Base-by-base conservation (phyloP, 1,284 basidiomycete genomes). In the Apiotrichum siamense region DNA sequence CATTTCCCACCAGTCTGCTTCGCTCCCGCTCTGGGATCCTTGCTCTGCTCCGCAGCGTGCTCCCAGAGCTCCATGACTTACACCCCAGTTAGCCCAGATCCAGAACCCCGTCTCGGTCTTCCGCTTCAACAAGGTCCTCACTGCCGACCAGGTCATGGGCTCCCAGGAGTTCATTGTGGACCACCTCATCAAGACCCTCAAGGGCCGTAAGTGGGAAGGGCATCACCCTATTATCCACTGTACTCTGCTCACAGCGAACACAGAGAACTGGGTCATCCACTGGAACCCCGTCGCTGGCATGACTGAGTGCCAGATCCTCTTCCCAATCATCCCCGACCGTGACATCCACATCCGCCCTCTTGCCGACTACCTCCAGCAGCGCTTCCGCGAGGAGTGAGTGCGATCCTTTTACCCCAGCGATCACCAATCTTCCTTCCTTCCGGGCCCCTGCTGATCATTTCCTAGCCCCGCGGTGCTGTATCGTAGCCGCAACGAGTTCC, bases 291-390 rank as follows among this genome's bases (percentile, higher is more conserved):
- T 20, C 12, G n/a, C n/a, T 17, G 41, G 32, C 29, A 20, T 6
- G 27, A 43, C 41, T 29, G 41, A 43, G 41, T 43, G 41, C 41
- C 27, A 31, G 41, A 31, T 43, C 29, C 29, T 43, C 27, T 43
- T 43, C 41, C 41, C 41, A 26, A 10, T 43, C 18, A 15, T 21
- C 17, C 29, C 29, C 41, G 41, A 43, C 41, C 41, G 41, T 12
- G 17, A 31, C 24, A 31, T 20, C 27, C 27, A 32, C 41, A 43
- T 43, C 29, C 41, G 41, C 20, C 41, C 41, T 29, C 10, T 43
- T 15, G 41, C 41, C 41, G 32, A 43, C 41, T 43, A 21, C 41
- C 32, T 43, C 41, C 41, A 43, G 41, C 41, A 43, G 41, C 41
- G 32, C 41, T 26, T 43, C 20, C 18, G 20, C 2, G 41, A 40